Evolutionary conservation across 164 flowering plant species (phyloP).

Genomic region (Cinnamomum chago): DNA sequence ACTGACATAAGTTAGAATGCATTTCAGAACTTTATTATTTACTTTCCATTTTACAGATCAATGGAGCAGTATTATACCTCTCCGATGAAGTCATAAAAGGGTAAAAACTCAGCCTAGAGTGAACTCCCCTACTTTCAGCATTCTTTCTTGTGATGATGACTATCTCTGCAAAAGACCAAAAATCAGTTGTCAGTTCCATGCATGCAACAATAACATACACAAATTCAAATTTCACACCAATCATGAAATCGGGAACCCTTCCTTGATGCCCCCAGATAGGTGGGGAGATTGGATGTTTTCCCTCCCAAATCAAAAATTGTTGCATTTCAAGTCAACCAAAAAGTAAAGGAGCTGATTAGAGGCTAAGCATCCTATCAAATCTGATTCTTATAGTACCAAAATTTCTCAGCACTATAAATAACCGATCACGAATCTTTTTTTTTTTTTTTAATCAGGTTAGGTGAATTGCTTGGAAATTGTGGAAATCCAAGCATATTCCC

Average conservation of each 20-base stretch:
- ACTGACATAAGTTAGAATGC: background rate
- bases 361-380: background rate
- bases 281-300: background rate
- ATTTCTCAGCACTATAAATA: too few relatives aligned
- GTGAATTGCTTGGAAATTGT: too few relatives aligned
- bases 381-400: too few relatives aligned
- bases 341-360: background rate
- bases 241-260: background rate
- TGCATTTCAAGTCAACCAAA: too few relatives aligned
- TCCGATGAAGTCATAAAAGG: constrained; percentile 14
- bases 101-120: constrained; percentile 14
- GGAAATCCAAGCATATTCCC: too few relatives aligned
- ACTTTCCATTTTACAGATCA: constrained; percentile 14
- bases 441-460: too few relatives aligned
- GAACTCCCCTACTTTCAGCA: constrained; percentile 5
- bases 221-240: background rate
- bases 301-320: too few relatives aligned
- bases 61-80: constrained; percentile 13
- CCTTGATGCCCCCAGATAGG: background rate
- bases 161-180: constrained; percentile 18
- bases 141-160: background rate
- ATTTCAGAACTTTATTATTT: constrained; percentile 1
- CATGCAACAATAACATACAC: background rate
- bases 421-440: too few relatives aligned
- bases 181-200: too few relatives aligned